Base-by-base conservation (phyloP, 2,329 filamentous ascomycete species). In the Alternaria gansuensis region DNA sequence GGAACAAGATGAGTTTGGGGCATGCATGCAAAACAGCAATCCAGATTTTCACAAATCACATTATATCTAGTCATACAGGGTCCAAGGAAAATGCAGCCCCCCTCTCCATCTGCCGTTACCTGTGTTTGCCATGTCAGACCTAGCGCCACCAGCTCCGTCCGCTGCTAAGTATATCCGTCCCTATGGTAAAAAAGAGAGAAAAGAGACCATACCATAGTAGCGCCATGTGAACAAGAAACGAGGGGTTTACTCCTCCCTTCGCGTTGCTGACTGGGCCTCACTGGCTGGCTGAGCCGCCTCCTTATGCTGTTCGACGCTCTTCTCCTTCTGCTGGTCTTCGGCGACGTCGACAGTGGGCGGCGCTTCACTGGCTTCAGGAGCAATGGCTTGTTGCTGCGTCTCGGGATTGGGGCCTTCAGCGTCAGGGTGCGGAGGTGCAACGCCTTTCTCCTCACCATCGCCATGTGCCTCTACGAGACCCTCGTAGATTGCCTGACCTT, bases 401-500 rank as follows among this genome's bases (percentile, higher is more conserved):
- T 84, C 83, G 0, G 85, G 85, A 62, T 87, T 85, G 54, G 82
- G 61, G 31, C 84, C 85, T 65, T 88, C 81, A 2, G 81, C 82
- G 68, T 86, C 84, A 2, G 84, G 84, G 69, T 86, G 85, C 60
- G 82, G 81, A 44, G 82, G 84, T 51, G 81, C 84, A 60, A 78
- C 79, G 23, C 74, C 75, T 21, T 65, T 59, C 31, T 68, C 69
- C 43, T 74, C 73, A 3, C 67, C 69, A 5, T 60, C 69, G n/a
- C 68, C 74, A 37, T 72, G 71, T 11, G 72, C 70, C 14, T 76
- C 76, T 6, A 78, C 75, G 23, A 81, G 68, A 21, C 75, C 79
- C 54, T 82, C 79, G 52, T 78, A 75, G n/a, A 97, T 79, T 73
- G 96, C 91, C 66, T 93, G 92, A 59, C 93, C 95, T 41, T 87